Evolutionary conservation across 2,329 filamentous ascomycete genomes (phyloP), one percentile per base, ranked within the genome.

Genomic region (Trichoderma cornu-damae): DNA sequence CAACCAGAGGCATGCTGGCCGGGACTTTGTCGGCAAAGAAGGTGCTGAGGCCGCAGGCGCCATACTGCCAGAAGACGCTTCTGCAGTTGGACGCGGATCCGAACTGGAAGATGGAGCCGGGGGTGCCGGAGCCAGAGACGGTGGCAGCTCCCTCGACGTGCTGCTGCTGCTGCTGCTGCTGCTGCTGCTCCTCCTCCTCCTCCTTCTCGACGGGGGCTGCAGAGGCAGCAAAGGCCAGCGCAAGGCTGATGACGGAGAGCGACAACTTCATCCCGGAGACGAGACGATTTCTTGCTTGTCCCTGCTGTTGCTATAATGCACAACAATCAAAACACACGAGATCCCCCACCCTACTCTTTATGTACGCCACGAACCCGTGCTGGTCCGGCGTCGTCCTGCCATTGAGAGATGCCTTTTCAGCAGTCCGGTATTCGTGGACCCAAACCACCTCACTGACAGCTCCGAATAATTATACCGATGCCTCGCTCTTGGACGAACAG

Each of bases 21-120:
- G 43, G 26, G 37, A 58, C 55, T 35, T 49, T 3, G 43, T 53
- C 51, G 47, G 53, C 18, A 16, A 59, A 59, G 50, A 51, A 60
- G 20, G 59, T 60, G 59, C 59, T 60, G 22, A 60, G 56, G n/a
- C 59, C 59, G 30, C 59, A 60, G 28, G 59, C 56, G 9, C 59
- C 59, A 12, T n/a, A 56, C 16, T 60, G 28, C 43, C 46, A 60
- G 44, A 60, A 60, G 38, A 60, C 8, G 2, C 38, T 3, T 4
- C 59, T 56, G 20, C 49, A 54, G 49, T 28, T 46, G 43, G 59
- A 46, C 3, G 48, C 43, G 2, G 42, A 50, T 26, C 57, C 59
- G 59, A 60, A 60, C 18, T 38, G 30, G 56, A 55, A 60, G 44
- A 60, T 59, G 24, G 59, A 60, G 30, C 59, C 59, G 5, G 16